Conservation (phyloP, 805 yeast genomes). For the Metschnikowia dekortorum region DNA sequence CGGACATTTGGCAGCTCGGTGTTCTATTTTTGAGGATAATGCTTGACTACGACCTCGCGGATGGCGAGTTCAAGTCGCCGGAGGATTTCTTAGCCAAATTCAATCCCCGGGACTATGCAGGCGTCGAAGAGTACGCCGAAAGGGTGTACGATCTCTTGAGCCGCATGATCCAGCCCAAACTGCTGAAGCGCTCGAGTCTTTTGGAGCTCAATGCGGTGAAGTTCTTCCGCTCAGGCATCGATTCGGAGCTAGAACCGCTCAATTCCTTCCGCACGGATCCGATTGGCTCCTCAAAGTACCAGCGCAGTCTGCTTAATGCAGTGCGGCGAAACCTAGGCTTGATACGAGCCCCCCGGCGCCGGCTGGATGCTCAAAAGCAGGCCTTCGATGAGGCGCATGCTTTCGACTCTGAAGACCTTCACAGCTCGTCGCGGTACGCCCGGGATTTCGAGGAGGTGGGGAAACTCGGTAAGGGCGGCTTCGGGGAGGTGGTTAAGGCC, state of each 20-base stretch:
- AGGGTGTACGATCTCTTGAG: conserved; percentile 63
- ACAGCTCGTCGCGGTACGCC: conserved; percentile 52
- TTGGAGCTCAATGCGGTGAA: conserved; percentile 79
- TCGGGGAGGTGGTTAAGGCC: conserved; percentile 98
- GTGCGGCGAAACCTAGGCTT: conserved; percentile 9
- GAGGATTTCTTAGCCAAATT: conserved; percentile 33
- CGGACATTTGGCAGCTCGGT: conserved; percentile 94
- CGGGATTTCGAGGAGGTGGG: conserved; percentile 95
- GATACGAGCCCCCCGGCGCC: conserved; percentile 10
- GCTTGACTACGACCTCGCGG: conserved; percentile 51
- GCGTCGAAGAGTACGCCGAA: conserved; percentile 64
- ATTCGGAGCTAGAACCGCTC: neutral
- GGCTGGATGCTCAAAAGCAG: conserved; percentile 10
- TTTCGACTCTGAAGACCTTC: neutral
- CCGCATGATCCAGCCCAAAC: conserved; percentile 58
- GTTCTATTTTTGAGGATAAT: conserved; percentile 51
- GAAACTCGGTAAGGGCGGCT: conserved; percentile 88
- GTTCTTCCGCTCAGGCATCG: conserved; percentile 66
- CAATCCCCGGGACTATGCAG: conserved; percentile 33
- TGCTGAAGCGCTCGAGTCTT: conserved; percentile 74
- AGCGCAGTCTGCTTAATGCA: conserved; percentile 9
- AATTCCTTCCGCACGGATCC: conserved; percentile 3
- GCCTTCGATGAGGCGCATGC: neutral
- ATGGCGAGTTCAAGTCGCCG: conserved; percentile 53
- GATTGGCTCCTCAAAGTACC: conserved; percentile 13